Conservation (phyloP, 2,329 filamentous ascomycete genomes). For the Aspergillus hiratsukae region DNA sequence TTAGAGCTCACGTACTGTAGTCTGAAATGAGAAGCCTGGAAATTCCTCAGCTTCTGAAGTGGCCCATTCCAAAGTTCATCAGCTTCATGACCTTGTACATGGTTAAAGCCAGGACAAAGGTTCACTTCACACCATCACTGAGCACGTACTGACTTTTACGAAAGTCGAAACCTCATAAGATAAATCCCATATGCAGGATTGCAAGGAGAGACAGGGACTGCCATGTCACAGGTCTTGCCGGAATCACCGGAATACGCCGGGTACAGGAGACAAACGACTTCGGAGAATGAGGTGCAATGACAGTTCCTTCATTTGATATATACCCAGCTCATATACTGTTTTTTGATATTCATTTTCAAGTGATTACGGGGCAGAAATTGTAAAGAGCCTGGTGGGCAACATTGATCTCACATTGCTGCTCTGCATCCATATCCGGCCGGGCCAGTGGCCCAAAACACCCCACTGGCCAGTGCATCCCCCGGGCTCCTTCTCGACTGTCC, state of each 20-base stretch:
- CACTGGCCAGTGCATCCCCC: neutral
- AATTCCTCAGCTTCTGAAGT: neutral
- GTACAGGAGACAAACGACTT: neutral
- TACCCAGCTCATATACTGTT: slow-evolving; percentile 9
- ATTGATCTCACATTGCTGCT: slow-evolving; percentile 1
- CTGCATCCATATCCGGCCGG: neutral
- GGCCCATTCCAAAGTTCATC: neutral
- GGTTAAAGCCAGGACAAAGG: neutral
- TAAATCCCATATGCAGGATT: neutral
- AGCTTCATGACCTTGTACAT: neutral
- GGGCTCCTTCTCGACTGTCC: neutral
- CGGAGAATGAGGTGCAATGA: neutral
- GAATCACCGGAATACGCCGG: neutral
- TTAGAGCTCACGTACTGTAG: neutral
- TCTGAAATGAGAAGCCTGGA: neutral
- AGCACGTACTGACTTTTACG: neutral
- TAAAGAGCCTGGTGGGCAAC: slow-evolving; percentile 1
- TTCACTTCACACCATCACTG: neutral
- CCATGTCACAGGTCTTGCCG: neutral
- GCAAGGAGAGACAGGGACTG: neutral
- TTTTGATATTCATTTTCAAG: slow-evolving; percentile 11
- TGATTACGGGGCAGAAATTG: slow-evolving; percentile 15
- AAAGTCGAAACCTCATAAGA: neutral
- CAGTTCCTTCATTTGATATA: slow-evolving; percentile 3
- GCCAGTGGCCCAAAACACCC: neutral